Conservation (phyloP, 805 yeast species). For the Isabelozyma pseudorhagii region DNA sequence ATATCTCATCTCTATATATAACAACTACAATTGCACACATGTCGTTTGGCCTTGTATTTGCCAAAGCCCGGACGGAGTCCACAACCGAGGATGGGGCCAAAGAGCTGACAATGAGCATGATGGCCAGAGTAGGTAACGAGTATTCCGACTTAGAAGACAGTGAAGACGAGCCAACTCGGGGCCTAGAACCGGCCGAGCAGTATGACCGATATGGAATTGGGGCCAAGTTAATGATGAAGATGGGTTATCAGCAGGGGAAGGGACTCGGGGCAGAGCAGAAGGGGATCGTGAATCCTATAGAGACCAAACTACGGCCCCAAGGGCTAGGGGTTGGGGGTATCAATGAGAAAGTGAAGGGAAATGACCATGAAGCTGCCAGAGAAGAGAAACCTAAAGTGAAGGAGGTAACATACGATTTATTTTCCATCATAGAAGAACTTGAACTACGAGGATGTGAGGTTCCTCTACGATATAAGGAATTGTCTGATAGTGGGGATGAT, state of each 20-base stretch:
- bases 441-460: conserved; percentile 31
- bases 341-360: conserved; percentile 27
- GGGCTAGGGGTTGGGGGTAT: conserved; percentile 76
- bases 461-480: conserved; percentile 31
- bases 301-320: conserved; percentile 61
- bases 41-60: neutral
- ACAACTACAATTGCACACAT: too few relatives aligned
- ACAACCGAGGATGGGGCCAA: neutral
- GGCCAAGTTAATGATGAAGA: conserved; percentile 66
- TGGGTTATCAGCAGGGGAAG: conserved; percentile 85
- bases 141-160: conserved; percentile 19
- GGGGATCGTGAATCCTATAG: conserved; percentile 82
- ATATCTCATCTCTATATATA: neutral
- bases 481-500: conserved; percentile 21
- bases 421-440: conserved; percentile 32
- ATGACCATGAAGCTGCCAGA: conserved; percentile 7
- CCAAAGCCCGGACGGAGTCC: neutral
- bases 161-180: conserved; percentile 5
- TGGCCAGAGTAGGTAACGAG: conserved; percentile 10
- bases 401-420: conserved; percentile 20
- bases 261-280: conserved; percentile 75
- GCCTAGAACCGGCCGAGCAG: neutral
- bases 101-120: conserved; percentile 6
- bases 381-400: conserved; percentile 11
- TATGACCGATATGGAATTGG: conserved; percentile 71